These are phyloP conservation scores for Pyricularia sp. DNA, from an alignment of 2,329 filamentous ascomycete species.

Conservation along the genomic window DNA sequence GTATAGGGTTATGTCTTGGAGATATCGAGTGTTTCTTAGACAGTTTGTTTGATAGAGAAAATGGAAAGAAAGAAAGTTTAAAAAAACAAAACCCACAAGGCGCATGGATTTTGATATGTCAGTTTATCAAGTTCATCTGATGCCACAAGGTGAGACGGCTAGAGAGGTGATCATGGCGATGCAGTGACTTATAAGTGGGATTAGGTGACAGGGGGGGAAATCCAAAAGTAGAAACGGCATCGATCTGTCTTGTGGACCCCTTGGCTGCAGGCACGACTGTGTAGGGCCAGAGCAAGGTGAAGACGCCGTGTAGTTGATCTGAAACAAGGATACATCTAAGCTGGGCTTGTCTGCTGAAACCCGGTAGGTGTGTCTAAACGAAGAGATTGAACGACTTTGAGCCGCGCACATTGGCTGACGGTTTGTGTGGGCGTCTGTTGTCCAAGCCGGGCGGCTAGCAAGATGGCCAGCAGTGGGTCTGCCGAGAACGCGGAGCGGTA, in stretches of 20 bases:
- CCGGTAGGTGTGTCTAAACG: conserved; percentile 34
- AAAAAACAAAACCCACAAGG: conserved; percentile 6
- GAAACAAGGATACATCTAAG: conserved; percentile 20
- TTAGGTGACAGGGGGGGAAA: conserved; percentile 18
- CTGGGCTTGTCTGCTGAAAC: conserved; percentile 35
- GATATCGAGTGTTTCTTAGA: neutral
- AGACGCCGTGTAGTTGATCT: conserved; percentile 12
- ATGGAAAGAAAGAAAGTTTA: conserved; percentile 9
- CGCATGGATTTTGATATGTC: conserved; percentile 7
- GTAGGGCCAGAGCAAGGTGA: conserved; percentile 9
- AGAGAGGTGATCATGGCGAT: conserved; percentile 25
- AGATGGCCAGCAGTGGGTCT: conserved; percentile 12
- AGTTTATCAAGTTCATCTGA: neutral
- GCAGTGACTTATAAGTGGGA: conserved; percentile 21
- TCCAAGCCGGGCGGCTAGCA: conserved; percentile 32
- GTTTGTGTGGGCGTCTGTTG: conserved; percentile 31
- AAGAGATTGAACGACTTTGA: conserved; percentile 24
- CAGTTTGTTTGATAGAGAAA: conserved; percentile 9
- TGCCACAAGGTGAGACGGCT: conserved; percentile 8
- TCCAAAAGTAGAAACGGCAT: conserved; percentile 12
- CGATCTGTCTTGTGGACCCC: neutral
- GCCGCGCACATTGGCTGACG: conserved; percentile 38
- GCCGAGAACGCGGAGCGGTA: conserved; percentile 1
- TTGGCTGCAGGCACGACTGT: neutral
- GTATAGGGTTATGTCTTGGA: no score